Evolutionary conservation across 2,329 filamentous ascomycete species (phyloP).

Genomic region (Aspergillus costaricaensis): DNA sequence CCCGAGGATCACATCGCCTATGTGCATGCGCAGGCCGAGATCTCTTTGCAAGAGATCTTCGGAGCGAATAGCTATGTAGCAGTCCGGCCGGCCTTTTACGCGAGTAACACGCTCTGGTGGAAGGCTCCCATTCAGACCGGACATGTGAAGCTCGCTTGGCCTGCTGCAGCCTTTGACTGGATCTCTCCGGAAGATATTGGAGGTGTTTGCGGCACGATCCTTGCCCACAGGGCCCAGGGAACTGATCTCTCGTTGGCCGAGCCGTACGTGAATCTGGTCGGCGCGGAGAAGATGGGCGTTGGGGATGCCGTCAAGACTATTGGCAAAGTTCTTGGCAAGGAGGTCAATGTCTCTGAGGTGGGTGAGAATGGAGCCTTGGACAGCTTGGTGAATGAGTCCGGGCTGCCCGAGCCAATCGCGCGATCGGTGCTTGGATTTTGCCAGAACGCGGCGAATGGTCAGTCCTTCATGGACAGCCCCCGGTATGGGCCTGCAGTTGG

Average conservation of each 20-base stretch:
- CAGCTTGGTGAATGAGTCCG: neutral
- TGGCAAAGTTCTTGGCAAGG: constrained; percentile 1
- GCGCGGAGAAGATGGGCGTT: neutral
- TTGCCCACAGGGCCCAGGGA: constrained; percentile 33
- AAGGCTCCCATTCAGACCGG: constrained; percentile 28
- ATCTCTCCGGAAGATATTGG: constrained; percentile 52
- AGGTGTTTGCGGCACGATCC: constrained; percentile 42
- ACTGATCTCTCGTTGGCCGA: neutral
- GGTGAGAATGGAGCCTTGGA: neutral
- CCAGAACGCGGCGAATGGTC: neutral
- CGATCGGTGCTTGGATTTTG: neutral
- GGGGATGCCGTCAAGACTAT: constrained; percentile 6
- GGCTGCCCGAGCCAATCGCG: neutral
- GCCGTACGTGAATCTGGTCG: constrained; percentile 17
- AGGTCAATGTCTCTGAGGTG: neutral
- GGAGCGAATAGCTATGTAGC: constrained; percentile 42
- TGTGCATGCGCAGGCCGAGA: constrained; percentile 50
- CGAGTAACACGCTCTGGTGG: constrained; percentile 44
- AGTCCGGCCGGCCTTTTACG: constrained; percentile 49
- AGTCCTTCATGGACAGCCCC: neutral
- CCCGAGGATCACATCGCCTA: constrained; percentile 40
- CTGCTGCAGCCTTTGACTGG: constrained; percentile 39
- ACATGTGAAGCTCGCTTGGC: constrained; percentile 35
- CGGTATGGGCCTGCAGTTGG: constrained; percentile 21
- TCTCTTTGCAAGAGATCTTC: constrained; percentile 46